A percentile compares a stretch with the other conserved stretches of the same genome.
Conservation (phyloP, 2,329 filamentous ascomycete species). For the Cytospora piceicola region DNA sequence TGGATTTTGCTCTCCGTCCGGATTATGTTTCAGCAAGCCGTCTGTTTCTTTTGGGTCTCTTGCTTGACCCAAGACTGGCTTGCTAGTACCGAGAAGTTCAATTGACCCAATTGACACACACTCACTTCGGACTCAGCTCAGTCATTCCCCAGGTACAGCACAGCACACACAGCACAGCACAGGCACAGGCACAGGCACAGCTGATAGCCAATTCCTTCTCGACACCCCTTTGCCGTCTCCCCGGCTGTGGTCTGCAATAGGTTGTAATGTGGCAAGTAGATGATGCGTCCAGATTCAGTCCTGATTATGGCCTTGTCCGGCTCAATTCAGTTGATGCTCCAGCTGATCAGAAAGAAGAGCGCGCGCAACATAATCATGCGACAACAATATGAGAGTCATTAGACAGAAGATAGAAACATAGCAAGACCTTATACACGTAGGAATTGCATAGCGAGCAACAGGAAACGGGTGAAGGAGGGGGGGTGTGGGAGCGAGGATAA, state of each 20-base stretch:
- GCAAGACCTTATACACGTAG: conserved; percentile 7
- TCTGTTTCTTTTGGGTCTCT: conserved; percentile 2
- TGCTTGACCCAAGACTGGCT: background rate
- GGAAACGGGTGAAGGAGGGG: background rate
- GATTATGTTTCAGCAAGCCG: conserved; percentile 9
- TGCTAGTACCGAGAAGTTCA: background rate
- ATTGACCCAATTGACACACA: conserved; percentile 7
- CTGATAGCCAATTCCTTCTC: conserved; percentile 6
- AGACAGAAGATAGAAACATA: background rate
- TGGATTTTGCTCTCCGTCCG: conserved; percentile 1
- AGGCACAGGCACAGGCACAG: background rate
- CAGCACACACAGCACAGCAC: conserved; percentile 16
- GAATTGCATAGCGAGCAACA: conserved; percentile 18
- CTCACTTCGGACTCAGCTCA: conserved; percentile 9
- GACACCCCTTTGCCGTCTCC: conserved; percentile 12
- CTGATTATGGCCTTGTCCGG: background rate
- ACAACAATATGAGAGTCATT: conserved; percentile 16
- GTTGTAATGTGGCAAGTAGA: background rate
- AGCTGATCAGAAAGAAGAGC: conserved; percentile 11
- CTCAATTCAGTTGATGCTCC: conserved; percentile 5
- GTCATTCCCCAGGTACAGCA: conserved; percentile 9
- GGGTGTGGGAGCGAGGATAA: background rate
- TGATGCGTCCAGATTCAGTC: background rate
- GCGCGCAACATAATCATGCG: conserved; percentile 18
- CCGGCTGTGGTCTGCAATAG: conserved; percentile 1